Conservation (phyloP, 176 grass and related monocot species). For the Oryza meyeriana region DNA sequence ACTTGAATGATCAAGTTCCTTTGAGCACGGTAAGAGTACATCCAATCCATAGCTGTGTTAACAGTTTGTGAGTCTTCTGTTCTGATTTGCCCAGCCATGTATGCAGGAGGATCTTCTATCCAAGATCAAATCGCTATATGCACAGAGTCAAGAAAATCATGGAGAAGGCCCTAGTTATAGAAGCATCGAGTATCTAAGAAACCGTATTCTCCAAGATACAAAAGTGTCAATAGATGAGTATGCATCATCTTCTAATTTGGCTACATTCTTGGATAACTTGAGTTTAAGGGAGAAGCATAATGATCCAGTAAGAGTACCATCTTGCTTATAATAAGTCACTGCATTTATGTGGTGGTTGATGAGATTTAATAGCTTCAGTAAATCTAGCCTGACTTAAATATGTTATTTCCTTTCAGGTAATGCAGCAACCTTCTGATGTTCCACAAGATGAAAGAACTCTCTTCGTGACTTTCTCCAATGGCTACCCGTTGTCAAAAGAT, state of each 20-base stretch:
- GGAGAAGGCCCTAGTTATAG: conserved; percentile 5
- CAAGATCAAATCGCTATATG: conserved; percentile 18
- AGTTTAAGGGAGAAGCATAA: background rate
- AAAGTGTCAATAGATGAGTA: background rate
- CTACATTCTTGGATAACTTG: background rate
- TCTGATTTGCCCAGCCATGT: background rate
- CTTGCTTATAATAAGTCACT: background rate
- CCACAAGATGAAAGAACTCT: conserved; percentile 65
- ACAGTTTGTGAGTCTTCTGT: background rate
- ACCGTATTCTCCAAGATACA: background rate
- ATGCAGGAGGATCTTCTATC: conserved; percentile 29
- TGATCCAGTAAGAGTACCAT: conserved; percentile 10
- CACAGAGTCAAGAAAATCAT: background rate
- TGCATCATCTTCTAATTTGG: background rate
- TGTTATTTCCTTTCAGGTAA: background rate
- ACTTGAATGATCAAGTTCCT: background rate
- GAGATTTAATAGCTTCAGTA: background rate
- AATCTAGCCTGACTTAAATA: background rate
- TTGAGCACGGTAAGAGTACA: conserved; percentile 31
- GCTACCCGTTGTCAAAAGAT: conserved; percentile 48
- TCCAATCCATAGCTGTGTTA: background rate
- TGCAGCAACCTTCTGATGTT: background rate
- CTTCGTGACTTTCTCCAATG: conserved; percentile 72
- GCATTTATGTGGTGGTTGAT: background rate
- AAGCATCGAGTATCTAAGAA: background rate